These are phyloP conservation scores for Salix brachista DNA, from an alignment of 345 rosid species.

Conservation along the genomic window DNA sequence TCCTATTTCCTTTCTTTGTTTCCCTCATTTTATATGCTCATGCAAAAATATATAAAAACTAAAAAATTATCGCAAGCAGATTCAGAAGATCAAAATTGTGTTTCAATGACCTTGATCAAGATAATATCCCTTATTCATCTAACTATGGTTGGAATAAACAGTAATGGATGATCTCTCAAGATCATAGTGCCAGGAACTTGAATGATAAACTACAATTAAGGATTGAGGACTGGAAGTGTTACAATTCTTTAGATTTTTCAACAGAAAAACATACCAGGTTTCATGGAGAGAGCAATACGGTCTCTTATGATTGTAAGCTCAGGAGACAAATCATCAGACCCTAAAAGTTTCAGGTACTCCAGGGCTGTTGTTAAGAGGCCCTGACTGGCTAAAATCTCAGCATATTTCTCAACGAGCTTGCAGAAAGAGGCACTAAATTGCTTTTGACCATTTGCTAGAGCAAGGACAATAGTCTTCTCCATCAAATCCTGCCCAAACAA, in stretches of 20 bases:
- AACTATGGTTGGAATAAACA: not conserved
- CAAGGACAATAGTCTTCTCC: constrained; percentile 98
- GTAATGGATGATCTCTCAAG: not conserved
- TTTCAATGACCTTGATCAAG: not conserved
- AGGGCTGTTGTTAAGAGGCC: constrained; percentile 80
- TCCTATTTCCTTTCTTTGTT: not conserved
- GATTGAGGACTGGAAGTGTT: not conserved
- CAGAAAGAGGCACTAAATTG: constrained; percentile 82
- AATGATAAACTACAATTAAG: not conserved
- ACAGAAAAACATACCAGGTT: constrained; percentile 52
- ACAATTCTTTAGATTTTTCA: not conserved
- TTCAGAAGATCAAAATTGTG: not conserved
- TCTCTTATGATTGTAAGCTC: constrained; percentile 82
- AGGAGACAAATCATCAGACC: constrained; percentile 79
- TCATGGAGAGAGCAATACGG: constrained; percentile 64
- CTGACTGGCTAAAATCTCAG: constrained; percentile 96
- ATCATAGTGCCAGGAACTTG: not conserved
- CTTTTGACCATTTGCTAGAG: constrained; percentile 92
- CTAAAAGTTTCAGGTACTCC: constrained; percentile 90
- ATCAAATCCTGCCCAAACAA: constrained; percentile 69
- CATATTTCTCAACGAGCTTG: constrained; percentile 95
- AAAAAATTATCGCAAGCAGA: not conserved
- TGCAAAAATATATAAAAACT: not conserved
- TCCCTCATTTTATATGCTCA: not conserved
- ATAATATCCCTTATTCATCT: not conserved